phyloP scores from a whole-genome alignment of 495 filamentous ascomycete genomes.

The Podospora conica region DNA sequence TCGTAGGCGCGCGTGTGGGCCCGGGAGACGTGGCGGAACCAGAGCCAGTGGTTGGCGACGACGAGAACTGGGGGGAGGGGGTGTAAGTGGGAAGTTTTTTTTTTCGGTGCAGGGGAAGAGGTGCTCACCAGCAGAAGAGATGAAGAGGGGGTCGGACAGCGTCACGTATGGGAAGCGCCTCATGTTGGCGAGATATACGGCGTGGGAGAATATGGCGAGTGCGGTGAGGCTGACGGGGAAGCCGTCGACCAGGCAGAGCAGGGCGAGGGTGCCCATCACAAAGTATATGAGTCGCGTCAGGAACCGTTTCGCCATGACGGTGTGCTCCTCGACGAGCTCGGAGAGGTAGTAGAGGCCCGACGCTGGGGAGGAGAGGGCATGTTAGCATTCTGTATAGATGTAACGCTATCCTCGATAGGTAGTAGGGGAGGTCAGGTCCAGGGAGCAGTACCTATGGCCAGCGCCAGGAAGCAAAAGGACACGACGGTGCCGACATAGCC shows the following conservation, averaged over 20 bases:
- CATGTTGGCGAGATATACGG: slow-evolving; percentile 85
- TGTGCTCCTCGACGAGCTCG: slow-evolving; percentile 96
- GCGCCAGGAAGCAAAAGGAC: slow-evolving; percentile 87
- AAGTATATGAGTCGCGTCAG: slow-evolving; percentile 79
- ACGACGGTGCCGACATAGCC: slow-evolving; percentile 83
- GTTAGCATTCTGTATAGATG: background rate
- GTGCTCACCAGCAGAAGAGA: slow-evolving; percentile 67
- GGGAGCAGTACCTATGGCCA: slow-evolving; percentile 95
- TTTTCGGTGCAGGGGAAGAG: background rate
- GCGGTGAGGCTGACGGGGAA: slow-evolving; percentile 70
- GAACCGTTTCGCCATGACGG: slow-evolving; percentile 79
- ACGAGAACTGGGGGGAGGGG: slow-evolving; percentile 56
- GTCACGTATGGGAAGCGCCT: slow-evolving; percentile 83
- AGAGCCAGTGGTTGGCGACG: slow-evolving; percentile 87
- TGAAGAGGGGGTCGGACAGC: slow-evolving; percentile 80
- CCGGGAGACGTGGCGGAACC: slow-evolving; percentile 88
- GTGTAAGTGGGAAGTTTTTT: background rate
- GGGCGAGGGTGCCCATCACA: slow-evolving; percentile 66
- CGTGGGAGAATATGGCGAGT: slow-evolving; percentile 74
- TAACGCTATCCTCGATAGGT: no score
- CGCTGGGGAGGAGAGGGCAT: slow-evolving; percentile 43
- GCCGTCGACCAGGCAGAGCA: slow-evolving; percentile 73
- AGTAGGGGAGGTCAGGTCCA: background rate
- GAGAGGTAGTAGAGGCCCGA: slow-evolving; percentile 98
- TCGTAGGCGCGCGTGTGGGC: slow-evolving; percentile 44